Evolutionary conservation across 2,329 filamentous ascomycete genomes (phyloP), one percentile per base, ranked within the genome.

Genomic region (Fusarium austroafricanum): DNA sequence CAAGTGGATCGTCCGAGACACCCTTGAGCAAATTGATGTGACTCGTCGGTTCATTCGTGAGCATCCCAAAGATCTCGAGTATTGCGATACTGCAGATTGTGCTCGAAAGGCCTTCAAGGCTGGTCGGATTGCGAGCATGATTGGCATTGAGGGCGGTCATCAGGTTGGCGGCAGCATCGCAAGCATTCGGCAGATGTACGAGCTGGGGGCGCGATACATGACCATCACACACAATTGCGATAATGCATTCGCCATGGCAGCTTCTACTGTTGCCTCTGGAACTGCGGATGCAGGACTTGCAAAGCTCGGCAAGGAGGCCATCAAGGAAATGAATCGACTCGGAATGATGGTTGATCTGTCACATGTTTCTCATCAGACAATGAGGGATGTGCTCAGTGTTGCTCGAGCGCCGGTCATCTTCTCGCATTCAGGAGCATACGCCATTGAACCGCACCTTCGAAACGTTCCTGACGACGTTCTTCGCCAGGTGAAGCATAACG

Each of bases 401-500:
- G 61, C 74, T 4, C 65, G 58, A 4, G 73, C 75, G 0, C 76
- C 76, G 0, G 75, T 78, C 14, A 77, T 78, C 10, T 78, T 77
- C 65, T 76, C 75, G 3, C 76, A 78, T 44, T 76, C 75, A 6
- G 71, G 71, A 2, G 72, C 72, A 11, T 73, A 74, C 53, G 47
- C 68, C 20, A 21, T 75, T 26, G 67, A 69, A 31, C 51, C 73
- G 10, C 76, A 80, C 61, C 69, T 75, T 7, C 76, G 81, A 5
- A 80, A 82, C 43, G 80, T 80, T 1, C 79, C 80, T 3, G 80
- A 82, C 49, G 78, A 80, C 49, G 75, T 82, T 3, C 67, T 82
- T 3, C 65, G 73, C 10, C 58, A 63, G 4, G 65, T 83, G 1
- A 76, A 75, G 28, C 59, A 71, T 3, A 83, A 82, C 21, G 71